A percentile compares a stretch with the other conserved stretches of the same genome.
Evolutionary conservation across 2,329 filamentous ascomycete genomes (phyloP).

Genomic region (Coleophoma cylindrospora): DNA sequence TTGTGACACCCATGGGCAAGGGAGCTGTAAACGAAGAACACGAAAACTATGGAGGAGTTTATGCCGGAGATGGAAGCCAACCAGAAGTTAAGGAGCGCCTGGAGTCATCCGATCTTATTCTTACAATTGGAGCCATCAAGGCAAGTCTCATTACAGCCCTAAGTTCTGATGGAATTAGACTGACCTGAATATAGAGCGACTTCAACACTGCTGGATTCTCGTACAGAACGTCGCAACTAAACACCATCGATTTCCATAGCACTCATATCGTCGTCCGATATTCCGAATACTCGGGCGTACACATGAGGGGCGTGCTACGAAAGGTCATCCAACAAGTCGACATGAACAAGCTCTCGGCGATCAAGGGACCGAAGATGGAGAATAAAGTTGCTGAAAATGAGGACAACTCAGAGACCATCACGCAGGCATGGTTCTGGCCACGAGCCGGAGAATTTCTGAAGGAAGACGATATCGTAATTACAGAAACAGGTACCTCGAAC

Average conservation of each 20-base stretch:
- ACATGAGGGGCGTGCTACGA: constrained; percentile 72
- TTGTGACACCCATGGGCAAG: constrained; percentile 90
- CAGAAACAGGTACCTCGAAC: constrained; percentile 83
- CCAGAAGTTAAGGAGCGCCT: constrained; percentile 58
- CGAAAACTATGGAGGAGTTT: constrained; percentile 76
- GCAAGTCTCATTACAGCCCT: constrained; percentile 6
- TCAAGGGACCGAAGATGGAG: constrained; percentile 45
- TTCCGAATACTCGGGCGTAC: constrained; percentile 71
- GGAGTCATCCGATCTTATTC: constrained; percentile 65
- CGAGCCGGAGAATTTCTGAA: constrained; percentile 67
- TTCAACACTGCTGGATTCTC: constrained; percentile 83
- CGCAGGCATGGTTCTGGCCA: constrained; percentile 74
- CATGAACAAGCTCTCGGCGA: constrained; percentile 49
- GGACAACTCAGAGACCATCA: constrained; percentile 44
- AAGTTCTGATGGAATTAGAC: constrained; percentile 12
- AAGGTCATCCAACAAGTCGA: constrained; percentile 61
- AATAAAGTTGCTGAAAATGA: constrained; percentile 41
- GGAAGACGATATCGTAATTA: constrained; percentile 72
- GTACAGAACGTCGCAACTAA: constrained; percentile 70
- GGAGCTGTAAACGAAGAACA: constrained; percentile 73
- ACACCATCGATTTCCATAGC: constrained; percentile 78
- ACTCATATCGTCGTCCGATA: constrained; percentile 69
- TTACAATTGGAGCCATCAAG: constrained; percentile 63
- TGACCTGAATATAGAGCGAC: constrained; percentile 50
- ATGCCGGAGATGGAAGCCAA: constrained; percentile 73